phyloP scores from a whole-genome alignment of 176 grass and related monocot genomes.

The Thinopyrum elongatum region DNA sequence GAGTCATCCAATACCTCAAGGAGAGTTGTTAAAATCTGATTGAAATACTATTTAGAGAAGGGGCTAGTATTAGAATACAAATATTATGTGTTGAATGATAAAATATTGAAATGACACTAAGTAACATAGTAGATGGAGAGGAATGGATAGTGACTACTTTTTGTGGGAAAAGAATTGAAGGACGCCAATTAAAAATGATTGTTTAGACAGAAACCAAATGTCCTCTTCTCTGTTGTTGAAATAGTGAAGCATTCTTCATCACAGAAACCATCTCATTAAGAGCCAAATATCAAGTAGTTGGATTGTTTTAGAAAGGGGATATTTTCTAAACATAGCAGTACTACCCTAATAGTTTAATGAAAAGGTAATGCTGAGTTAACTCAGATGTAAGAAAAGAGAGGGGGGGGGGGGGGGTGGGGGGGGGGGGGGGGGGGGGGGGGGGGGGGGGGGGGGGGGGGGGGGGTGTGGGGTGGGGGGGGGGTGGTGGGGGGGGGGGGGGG shows the following conservation, averaged over 20 bases:
- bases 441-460: no score
- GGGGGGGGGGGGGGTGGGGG: no score
- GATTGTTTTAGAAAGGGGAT: not conserved
- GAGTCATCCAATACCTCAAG: constrained; percentile 77
- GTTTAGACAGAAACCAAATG: constrained; percentile 5
- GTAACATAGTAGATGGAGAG: constrained; percentile 9
- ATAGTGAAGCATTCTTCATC: not conserved
- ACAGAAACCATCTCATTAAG: not conserved
- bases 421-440: no score
- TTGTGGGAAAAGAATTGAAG: not conserved
- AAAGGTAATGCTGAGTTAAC: not conserved
- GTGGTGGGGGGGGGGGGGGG: no score
- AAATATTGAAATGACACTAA: not conserved
- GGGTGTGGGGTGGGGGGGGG: no score
- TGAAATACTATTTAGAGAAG: constrained; percentile 64
- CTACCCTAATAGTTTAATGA: not conserved
- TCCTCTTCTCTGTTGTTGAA: constrained; percentile 3
- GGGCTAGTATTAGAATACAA: constrained; percentile 34
- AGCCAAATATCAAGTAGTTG: not conserved
- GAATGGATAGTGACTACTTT: not conserved
- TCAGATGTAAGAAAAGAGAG: not conserved
- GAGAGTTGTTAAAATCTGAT: constrained; percentile 85
- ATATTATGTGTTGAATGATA: constrained; percentile 9
- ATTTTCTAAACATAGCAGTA: not conserved
- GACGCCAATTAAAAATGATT: not conserved